phyloP scores from a whole-genome alignment of 2,329 filamentous ascomycete species.

The Didymella keratinophila region DNA sequence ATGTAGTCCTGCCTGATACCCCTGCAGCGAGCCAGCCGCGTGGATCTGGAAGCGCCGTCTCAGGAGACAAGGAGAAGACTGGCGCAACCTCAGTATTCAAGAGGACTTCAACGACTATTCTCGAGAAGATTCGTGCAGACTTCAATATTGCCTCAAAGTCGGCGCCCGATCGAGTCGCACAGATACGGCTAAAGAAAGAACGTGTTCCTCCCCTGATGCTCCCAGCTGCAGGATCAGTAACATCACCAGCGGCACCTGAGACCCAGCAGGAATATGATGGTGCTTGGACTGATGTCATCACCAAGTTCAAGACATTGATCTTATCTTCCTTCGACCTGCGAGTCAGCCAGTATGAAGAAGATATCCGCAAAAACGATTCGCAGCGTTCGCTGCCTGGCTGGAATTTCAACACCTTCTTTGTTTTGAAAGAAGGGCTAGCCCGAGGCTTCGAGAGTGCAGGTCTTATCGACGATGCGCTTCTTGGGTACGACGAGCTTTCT shows the following conservation, averaged over 20 bases:
- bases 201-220: slow-evolving; percentile 56
- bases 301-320: slow-evolving; percentile 87
- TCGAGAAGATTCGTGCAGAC: slow-evolving; percentile 89
- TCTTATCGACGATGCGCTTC: slow-evolving; percentile 90
- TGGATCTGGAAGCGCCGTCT: slow-evolving; percentile 59
- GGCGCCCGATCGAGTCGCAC: slow-evolving; percentile 78
- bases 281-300: slow-evolving; percentile 83
- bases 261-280: slow-evolving; percentile 78
- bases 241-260: slow-evolving; percentile 58
- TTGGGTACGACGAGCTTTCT: slow-evolving; percentile 93
- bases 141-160: slow-evolving; percentile 83
- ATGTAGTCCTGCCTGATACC: slow-evolving; percentile 89
- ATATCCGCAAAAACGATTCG: slow-evolving; percentile 91
- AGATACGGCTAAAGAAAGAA: slow-evolving; percentile 75
- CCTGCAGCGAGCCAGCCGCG: slow-evolving; percentile 80
- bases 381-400: slow-evolving; percentile 89
- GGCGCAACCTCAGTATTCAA: slow-evolving; percentile 76
- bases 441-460: slow-evolving; percentile 96
- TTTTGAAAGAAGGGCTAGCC: slow-evolving; percentile 93
- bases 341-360: slow-evolving; percentile 94
- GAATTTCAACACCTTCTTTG: slow-evolving; percentile 99
- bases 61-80: slow-evolving; percentile 70
- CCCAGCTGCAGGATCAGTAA: slow-evolving; percentile 52
- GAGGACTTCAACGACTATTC: slow-evolving; percentile 77
- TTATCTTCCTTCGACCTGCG: slow-evolving; percentile 88